Evolutionary conservation across 2,329 filamentous ascomycete species (phyloP), one percentile per base, ranked within the genome.

Genomic region (Xylaria multiplex): DNA sequence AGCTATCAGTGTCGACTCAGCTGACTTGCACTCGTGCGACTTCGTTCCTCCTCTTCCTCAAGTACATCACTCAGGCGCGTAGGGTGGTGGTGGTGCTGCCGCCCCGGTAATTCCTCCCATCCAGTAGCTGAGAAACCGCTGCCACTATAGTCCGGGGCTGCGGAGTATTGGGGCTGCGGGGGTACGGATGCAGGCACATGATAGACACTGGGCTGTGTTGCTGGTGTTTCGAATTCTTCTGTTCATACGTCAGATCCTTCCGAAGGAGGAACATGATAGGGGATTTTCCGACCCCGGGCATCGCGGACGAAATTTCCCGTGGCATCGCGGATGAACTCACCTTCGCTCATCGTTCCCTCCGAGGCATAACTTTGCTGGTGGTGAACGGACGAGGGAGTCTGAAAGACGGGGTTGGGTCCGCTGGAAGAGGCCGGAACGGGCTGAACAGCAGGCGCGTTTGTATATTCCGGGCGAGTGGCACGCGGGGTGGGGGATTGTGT

Each of bases 81-180:
- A 0, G 93, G 93, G 79, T 97, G 93, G 71, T 96, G 92, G 78
- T 97, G 93, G 79, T 97, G 93, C 71, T 96, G 92, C 78, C 97
- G 93, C 62, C 89, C 86, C 27, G 90, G 90, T n/a, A 82, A 81
- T 80, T 74, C 71, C 69, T 96, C 92, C 92, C 93, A 96, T 16
- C 87, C 90, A 2, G 88, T 85, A 1, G 87, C 86, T 7, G 84
- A 89, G 78, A 90, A 93, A 24, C 86, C 88, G 50, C 87, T 81
- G 50, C 90, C 90, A 5, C 85, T 83, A 74, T 93, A 93, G 73
- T 93, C 90, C 19, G 86, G 80, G 32, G 69, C 70, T 30, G 74
- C 62, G 22, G 80, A 76, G 69, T 85, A 82, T 63, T 72, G 72
- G 6, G 74, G 74, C 46, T 75, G 75, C 22, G 73, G 71, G 19